Conservation (phyloP, 495 filamentous ascomycete genomes). For the Parmelia sp. region DNA sequence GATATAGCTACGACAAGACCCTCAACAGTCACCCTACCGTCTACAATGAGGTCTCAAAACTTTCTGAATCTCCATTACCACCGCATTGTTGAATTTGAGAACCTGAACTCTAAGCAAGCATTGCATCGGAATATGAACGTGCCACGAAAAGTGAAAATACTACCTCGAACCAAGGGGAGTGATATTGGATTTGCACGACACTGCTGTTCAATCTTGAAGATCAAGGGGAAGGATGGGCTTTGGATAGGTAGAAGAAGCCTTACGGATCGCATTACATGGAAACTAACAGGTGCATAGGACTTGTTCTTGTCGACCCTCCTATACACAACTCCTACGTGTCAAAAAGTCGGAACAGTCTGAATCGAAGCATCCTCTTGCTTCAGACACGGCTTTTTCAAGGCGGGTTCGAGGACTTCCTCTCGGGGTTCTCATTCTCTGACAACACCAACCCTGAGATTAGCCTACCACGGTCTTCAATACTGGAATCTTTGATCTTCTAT, state of each 20-base stretch:
- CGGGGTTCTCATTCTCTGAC: slow-evolving; percentile 4
- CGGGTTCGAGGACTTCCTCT: slow-evolving; percentile 16
- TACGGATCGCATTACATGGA: neutral
- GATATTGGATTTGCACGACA: slow-evolving; percentile 15
- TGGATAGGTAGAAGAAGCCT: neutral
- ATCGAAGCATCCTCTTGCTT: neutral
- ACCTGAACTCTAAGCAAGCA: neutral
- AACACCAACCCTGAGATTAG: neutral
- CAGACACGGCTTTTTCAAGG: slow-evolving; percentile 18
- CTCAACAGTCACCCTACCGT: slow-evolving; percentile 14
- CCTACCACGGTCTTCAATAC: neutral
- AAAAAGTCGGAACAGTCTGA: neutral
- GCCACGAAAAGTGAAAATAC: slow-evolving; percentile 20
- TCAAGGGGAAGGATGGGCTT: neutral
- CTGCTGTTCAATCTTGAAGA: neutral
- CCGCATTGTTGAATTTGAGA: slow-evolving; percentile 17
- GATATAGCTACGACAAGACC: slow-evolving; percentile 12
- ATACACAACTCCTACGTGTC: slow-evolving; percentile 12
- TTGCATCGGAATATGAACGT: slow-evolving; percentile 22
- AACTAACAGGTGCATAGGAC: slow-evolving; percentile 12
- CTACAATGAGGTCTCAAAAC: slow-evolving; percentile 18
- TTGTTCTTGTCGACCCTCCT: slow-evolving; percentile 18
- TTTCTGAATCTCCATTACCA: slow-evolving; percentile 21
- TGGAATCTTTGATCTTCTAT: neutral
- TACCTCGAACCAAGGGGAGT: slow-evolving; percentile 9